Percentiles rank a stretch among this genome's conserved stretches.
Evolutionary conservation across 345 rosid species (phyloP).

Genomic region (Fremontodendron californicum): DNA sequence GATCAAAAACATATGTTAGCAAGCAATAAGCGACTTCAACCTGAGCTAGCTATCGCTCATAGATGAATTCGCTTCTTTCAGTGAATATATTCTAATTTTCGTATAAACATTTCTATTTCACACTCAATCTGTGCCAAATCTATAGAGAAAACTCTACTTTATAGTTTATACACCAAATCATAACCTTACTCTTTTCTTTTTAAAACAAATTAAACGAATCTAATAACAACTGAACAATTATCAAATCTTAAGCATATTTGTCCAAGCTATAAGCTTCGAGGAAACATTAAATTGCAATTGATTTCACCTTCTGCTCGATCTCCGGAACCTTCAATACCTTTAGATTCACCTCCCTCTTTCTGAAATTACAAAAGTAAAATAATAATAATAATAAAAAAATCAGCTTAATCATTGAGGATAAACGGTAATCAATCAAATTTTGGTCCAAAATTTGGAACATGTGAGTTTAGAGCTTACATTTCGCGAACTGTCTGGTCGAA

Average conservation of each 20-base stretch:
- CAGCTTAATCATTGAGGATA: slow-evolving; percentile 7
- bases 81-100: background rate
- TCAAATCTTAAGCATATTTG: background rate
- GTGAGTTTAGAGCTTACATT: slow-evolving; percentile 49
- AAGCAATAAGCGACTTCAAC: background rate
- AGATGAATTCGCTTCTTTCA: background rate
- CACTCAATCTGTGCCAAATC: background rate
- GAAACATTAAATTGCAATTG: background rate
- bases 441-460: background rate
- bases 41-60: background rate
- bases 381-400: too few species aligned
- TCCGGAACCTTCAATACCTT: slow-evolving; percentile 96
- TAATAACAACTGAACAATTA: background rate
- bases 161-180: background rate
- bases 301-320: slow-evolving; percentile 87
- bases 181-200: background rate
- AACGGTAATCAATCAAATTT: background rate
- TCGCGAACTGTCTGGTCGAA: slow-evolving; percentile 98
- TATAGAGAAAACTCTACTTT: too few species aligned
- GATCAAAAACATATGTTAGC: background rate
- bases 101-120: background rate
- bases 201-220: background rate
- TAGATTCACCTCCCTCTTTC: slow-evolving; percentile 97
- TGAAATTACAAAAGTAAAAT: slow-evolving; percentile 29
- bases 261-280: background rate